Conservation (phyloP, 1,139 yeast species). For the Yamadazyma dushanensis region DNA sequence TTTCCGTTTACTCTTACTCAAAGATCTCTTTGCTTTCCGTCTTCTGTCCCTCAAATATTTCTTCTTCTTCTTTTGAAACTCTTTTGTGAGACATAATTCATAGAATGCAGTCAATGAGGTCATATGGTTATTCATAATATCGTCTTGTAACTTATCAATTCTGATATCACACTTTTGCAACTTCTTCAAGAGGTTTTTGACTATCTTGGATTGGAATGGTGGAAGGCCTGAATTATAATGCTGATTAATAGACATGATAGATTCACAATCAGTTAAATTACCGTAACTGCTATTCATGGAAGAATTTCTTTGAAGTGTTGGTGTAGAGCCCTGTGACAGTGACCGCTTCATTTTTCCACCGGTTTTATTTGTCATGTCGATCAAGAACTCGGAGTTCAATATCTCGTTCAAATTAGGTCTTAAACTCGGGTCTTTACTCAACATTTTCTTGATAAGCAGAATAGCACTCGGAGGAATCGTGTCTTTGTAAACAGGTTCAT, state of each 20-base stretch:
- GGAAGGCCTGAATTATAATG: constrained; percentile 40
- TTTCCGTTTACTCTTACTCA: constrained; percentile 51
- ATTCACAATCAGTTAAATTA: constrained; percentile 22
- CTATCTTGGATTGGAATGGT: constrained; percentile 61
- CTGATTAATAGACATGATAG: constrained; percentile 39
- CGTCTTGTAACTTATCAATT: constrained; percentile 58
- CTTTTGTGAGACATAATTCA: constrained; percentile 70
- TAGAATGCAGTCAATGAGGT: constrained; percentile 85
- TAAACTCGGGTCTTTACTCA: constrained; percentile 63
- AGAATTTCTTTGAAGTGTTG: too few relatives aligned
- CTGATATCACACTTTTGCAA: constrained; percentile 68
- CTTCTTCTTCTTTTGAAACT: constrained; percentile 40
- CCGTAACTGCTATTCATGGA: neutral
- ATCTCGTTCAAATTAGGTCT: constrained; percentile 66
- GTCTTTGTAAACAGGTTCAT: constrained; percentile 58
- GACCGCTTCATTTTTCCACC: constrained; percentile 5
- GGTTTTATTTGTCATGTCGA: constrained; percentile 31
- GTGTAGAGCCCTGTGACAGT: too few relatives aligned
- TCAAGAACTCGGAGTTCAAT: constrained; percentile 61
- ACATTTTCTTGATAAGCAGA: constrained; percentile 50
- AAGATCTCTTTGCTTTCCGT: constrained; percentile 41
- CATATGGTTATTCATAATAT: constrained; percentile 62
- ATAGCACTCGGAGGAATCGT: constrained; percentile 50
- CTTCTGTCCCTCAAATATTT: constrained; percentile 36
- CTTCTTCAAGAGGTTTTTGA: constrained; percentile 63